These are phyloP conservation scores for Suillus brevipes DNA, from an alignment of 768 basidiomycete genomes.

Conservation along the genomic window DNA sequence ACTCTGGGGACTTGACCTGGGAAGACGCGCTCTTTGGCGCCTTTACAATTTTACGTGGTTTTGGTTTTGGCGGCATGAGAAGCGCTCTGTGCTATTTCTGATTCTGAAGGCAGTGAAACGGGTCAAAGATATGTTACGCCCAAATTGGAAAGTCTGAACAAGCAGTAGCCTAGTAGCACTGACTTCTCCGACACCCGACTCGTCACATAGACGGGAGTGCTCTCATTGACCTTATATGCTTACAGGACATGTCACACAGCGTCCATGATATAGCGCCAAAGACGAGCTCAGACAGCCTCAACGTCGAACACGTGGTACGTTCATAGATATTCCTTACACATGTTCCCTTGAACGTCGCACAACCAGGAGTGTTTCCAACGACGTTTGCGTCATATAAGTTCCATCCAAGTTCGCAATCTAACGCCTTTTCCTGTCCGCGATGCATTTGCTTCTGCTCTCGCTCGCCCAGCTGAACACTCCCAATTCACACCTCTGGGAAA, in stretches of 20 bases:
- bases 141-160: not conserved
- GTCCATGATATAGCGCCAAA: conserved; percentile 16
- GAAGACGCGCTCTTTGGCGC: conserved; percentile 21
- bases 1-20: conserved; percentile 18
- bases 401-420: conserved; percentile 75
- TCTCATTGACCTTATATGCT: not conserved
- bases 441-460: conserved; percentile 67
- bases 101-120: conserved; percentile 3
- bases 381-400: conserved; percentile 71
- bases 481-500: conserved; percentile 59
- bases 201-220: conserved; percentile 4
- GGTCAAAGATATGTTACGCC: not conserved
- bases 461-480: conserved; percentile 61
- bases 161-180: not conserved
- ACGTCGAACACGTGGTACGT: not conserved
- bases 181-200: not conserved
- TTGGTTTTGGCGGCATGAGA: conserved; percentile 47
- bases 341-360: not conserved
- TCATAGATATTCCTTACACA: not conserved
- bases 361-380: conserved; percentile 43
- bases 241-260: conserved; percentile 21
- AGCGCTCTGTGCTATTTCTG: not conserved
- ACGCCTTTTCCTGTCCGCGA: conserved; percentile 85
- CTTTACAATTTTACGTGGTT: conserved; percentile 33
- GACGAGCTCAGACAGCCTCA: conserved; percentile 12